These are phyloP conservation scores for Endogone sp. DNA, from an alignment of 192 early-diverging fungal species.

Conservation along the genomic window DNA sequence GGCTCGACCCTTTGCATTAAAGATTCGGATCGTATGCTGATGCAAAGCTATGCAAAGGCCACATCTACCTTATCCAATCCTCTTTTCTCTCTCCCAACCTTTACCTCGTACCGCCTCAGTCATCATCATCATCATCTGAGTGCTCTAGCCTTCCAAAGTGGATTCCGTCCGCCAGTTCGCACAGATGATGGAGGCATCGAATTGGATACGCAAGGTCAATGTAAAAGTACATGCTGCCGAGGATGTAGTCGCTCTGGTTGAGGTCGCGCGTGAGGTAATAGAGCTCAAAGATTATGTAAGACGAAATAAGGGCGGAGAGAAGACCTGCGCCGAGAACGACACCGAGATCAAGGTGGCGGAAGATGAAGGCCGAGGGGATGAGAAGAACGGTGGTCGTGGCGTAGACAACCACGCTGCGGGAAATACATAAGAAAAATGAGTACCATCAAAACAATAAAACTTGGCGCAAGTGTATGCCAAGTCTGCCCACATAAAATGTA, in stretches of 20 bases:
- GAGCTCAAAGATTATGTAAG: conserved; percentile 21
- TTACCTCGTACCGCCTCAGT: too few relatives aligned
- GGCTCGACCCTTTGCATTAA: too few relatives aligned
- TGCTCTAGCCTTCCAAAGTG: background rate
- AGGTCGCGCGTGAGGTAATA: conserved; percentile 20
- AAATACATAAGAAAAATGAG: background rate
- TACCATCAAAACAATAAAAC: background rate
- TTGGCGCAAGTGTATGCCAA: background rate
- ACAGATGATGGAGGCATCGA: conserved; percentile 29
- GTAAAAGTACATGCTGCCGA: conserved; percentile 23
- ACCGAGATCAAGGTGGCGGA: background rate
- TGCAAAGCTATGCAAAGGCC: too few relatives aligned
- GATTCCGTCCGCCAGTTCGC: conserved; percentile 20
- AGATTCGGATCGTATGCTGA: too few relatives aligned
- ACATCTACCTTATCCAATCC: too few relatives aligned
- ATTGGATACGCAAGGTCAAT: conserved; percentile 28
- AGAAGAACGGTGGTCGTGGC: background rate
- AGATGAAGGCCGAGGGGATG: background rate
- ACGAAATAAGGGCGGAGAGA: conserved; percentile 13
- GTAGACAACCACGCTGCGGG: too few relatives aligned
- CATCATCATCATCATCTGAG: background rate
- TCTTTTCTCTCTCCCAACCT: too few relatives aligned
- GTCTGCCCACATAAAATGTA: background rate
- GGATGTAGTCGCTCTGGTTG: conserved; percentile 20
- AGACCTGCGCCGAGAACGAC: background rate